These are phyloP conservation scores for Penicillium alfredii DNA, from an alignment of 495 filamentous ascomycete genomes.

Conservation along the genomic window DNA sequence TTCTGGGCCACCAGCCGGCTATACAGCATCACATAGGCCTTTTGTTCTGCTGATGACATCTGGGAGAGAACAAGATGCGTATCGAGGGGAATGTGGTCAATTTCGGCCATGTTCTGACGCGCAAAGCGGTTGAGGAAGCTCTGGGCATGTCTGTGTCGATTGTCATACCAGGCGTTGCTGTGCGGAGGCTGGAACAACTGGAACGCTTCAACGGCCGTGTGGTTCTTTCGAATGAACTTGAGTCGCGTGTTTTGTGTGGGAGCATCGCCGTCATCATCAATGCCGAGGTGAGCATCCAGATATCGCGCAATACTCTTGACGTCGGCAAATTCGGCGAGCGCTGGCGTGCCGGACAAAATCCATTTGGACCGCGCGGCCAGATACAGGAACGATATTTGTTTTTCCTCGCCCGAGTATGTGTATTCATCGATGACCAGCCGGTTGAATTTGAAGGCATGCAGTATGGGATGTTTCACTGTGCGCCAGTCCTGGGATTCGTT, in stretches of 20 bases:
- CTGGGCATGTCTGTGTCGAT: slow-evolving; percentile 45
- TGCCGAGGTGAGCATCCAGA: slow-evolving; percentile 50
- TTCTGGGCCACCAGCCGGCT: slow-evolving; percentile 38
- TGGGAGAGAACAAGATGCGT: slow-evolving; percentile 34
- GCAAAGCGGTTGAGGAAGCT: slow-evolving; percentile 49
- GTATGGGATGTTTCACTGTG: slow-evolving; percentile 25
- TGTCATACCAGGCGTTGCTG: slow-evolving; percentile 47
- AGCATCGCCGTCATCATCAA: slow-evolving; percentile 40
- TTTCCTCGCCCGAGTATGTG: slow-evolving; percentile 45
- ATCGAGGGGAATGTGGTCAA: slow-evolving; percentile 35
- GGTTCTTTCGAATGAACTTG: slow-evolving; percentile 16
- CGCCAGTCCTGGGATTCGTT: slow-evolving; percentile 8
- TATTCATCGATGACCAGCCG: slow-evolving; percentile 67
- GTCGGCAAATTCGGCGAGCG: slow-evolving; percentile 50
- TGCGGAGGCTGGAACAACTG: slow-evolving; percentile 35
- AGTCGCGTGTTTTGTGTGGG: slow-evolving; percentile 31
- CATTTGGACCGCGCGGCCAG: slow-evolving; percentile 51
- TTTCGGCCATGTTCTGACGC: slow-evolving; percentile 45
- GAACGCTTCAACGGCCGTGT: slow-evolving; percentile 42
- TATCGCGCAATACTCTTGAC: slow-evolving; percentile 52
- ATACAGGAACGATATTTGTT: slow-evolving; percentile 23
- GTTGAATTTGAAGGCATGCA: slow-evolving; percentile 58
- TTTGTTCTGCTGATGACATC: slow-evolving; percentile 36
- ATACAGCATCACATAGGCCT: slow-evolving; percentile 44
- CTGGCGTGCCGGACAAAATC: slow-evolving; percentile 64